Evolutionary conservation across 2,329 filamentous ascomycete genomes (phyloP).

Genomic region (Aspergillus jensenii): DNA sequence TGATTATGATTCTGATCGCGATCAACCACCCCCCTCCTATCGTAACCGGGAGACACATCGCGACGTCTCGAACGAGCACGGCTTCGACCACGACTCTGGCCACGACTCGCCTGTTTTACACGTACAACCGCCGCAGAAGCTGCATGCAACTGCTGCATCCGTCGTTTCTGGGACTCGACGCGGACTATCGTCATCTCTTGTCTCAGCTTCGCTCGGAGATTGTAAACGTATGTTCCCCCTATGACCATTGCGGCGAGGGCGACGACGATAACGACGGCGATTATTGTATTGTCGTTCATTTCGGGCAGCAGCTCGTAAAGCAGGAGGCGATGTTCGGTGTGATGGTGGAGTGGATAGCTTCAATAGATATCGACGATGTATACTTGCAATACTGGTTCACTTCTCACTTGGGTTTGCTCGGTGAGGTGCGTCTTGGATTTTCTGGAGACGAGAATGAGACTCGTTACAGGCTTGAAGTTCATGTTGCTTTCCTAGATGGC

Average conservation of each 20-base stretch:
- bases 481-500: not conserved
- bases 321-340: not conserved
- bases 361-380: not conserved
- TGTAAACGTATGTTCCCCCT: not conserved
- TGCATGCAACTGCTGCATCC: not conserved
- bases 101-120: not conserved
- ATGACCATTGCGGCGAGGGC: constrained; percentile 4
- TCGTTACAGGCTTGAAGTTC: not conserved
- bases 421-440: not conserved
- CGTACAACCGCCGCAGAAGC: not conserved
- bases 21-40: not conserved
- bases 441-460: not conserved
- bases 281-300: constrained; percentile 9
- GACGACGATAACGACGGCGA: constrained; percentile 8
- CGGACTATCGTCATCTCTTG: not conserved
- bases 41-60: not conserved
- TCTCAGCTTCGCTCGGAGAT: not conserved
- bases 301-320: not conserved
- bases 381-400: not conserved
- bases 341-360: not conserved
- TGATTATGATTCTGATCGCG: not conserved
- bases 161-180: not conserved
- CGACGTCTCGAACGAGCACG: not conserved
- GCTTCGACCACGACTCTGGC: not conserved
- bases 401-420: not conserved